Evolutionary conservation across 768 basidiomycete species (phyloP), one percentile per base, ranked within the genome.

Genomic region (Pulveroboletus sp.): DNA sequence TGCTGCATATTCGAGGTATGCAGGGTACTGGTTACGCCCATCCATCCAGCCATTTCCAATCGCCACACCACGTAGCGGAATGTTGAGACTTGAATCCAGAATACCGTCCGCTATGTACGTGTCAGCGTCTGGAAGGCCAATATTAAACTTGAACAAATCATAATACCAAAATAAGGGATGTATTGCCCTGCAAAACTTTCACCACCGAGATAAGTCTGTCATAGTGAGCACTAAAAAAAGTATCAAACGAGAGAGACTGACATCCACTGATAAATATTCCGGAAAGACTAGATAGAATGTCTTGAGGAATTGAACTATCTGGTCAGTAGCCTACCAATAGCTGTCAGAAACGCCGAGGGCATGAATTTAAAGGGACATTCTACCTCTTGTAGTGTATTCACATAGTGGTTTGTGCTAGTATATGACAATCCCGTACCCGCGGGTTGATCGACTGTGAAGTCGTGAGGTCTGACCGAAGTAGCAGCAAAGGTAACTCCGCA

Each of bases 11-110:
- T 95, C 92, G 37, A 93, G 70, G 65, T 90, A 98, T 15, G 93
- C 77, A 14, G 89, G 83, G 65, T 97, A 99, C 71, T 99, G 96
- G 49, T 76, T 74, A 37, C 80, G 79, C 0, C 85, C 83, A 65
- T 97, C 94, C 41, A 96, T 95, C 96, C 96, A 99, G 6, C 95
- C 95, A 67, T 99, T 99, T 18, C 96, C 96, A 39, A 99, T 96
- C 1, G 95, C 90, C 14, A 80, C 71, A 2, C 96, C 96, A 39
- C 77, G 78, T 8, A 97, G 72, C 0, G 81, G 83, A 26, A 85
- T 71, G 24, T 73, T 62, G 15, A 91, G 71, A 31, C 76, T 65
- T 6, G 83, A 81, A 54, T 75, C 66, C 28, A 96, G 72, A 39
- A 95, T 74, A 15, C 83, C 87, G 56, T 93, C 79, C 60, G 91